A percentile compares a stretch with the other conserved stretches of the same genome.
Evolutionary conservation across 2,329 filamentous ascomycete species (phyloP).

Genomic region (Fusarium sp.): DNA sequence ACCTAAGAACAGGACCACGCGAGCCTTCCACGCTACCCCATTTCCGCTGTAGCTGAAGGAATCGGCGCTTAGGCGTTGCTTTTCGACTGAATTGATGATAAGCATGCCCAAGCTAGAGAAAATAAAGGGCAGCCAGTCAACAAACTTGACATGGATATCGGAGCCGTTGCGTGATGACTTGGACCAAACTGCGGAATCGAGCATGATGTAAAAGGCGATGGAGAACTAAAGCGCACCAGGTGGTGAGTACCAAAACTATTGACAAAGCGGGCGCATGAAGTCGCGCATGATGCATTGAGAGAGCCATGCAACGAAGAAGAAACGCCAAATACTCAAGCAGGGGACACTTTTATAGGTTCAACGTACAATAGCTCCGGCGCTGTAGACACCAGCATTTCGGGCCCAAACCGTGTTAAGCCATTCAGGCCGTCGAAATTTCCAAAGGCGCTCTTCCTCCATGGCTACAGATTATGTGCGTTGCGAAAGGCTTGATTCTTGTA

Average conservation of each 20-base stretch:
- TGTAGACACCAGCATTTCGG: conserved; percentile 71
- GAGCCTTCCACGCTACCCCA: conserved; percentile 74
- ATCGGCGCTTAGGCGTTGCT: conserved; percentile 71
- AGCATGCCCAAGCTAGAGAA: conserved; percentile 75
- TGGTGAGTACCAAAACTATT: conserved; percentile 18
- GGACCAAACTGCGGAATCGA: conserved; percentile 75
- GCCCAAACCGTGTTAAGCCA: conserved; percentile 73
- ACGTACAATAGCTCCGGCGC: conserved; percentile 70
- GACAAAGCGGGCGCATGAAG: not conserved
- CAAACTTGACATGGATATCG: conserved; percentile 69
- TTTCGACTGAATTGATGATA: conserved; percentile 77
- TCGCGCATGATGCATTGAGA: not conserved
- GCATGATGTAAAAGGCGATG: conserved; percentile 74
- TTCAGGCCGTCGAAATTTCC: conserved; percentile 73
- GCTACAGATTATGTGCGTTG: not conserved
- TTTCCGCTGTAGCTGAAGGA: conserved; percentile 70
- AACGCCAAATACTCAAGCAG: not conserved
- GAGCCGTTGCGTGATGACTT: conserved; percentile 68
- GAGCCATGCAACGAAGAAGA: not conserved
- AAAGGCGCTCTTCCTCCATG: conserved; percentile 75
- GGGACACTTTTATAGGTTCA: not conserved
- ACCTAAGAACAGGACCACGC: conserved; percentile 73
- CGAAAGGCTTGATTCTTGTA: not conserved
- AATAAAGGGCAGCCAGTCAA: conserved; percentile 76
- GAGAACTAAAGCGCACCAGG: conserved; percentile 61